These are phyloP conservation scores for Botrytis galanthina DNA, from an alignment of 2,329 filamentous ascomycete species.

Conservation along the genomic window DNA sequence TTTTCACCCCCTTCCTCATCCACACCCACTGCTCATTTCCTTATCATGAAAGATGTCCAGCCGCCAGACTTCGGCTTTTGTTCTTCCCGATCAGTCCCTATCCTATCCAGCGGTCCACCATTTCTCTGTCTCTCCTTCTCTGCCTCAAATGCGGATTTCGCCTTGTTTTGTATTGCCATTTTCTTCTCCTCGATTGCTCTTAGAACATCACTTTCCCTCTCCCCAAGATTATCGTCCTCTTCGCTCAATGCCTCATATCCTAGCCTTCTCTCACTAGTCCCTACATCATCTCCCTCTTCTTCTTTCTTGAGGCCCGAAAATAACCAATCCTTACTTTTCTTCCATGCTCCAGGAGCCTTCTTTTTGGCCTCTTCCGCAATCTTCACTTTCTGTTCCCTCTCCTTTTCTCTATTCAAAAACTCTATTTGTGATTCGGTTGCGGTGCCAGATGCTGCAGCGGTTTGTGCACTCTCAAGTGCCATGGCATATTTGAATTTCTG, in stretches of 20 bases:
- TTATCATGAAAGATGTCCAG: conserved; percentile 35
- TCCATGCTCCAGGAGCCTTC: conserved; percentile 32
- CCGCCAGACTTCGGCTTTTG: conserved; percentile 27
- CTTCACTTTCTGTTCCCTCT: conserved; percentile 38
- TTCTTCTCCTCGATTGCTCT: conserved; percentile 36
- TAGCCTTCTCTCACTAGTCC: conserved; percentile 29
- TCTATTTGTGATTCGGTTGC: conserved; percentile 51
- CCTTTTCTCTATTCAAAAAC: conserved; percentile 57
- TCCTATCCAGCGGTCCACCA: conserved; percentile 34
- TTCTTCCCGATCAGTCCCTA: conserved; percentile 30
- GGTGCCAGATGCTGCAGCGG: conserved; percentile 43
- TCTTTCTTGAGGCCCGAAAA: conserved; percentile 40
- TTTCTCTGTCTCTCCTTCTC: conserved; percentile 36
- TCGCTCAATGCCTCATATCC: conserved; percentile 32
- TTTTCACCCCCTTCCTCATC: conserved; percentile 12
- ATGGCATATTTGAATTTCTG: conserved; percentile 45
- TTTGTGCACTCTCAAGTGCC: conserved; percentile 46
- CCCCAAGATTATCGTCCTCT: conserved; percentile 28
- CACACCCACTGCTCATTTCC: conserved; percentile 22
- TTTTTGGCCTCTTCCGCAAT: conserved; percentile 31
- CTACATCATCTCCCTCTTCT: conserved; percentile 32
- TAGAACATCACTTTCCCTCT: conserved; percentile 32
- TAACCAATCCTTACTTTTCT: conserved; percentile 35
- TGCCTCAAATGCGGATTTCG: conserved; percentile 34
- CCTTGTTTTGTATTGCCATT: conserved; percentile 29